Base-by-base conservation (phyloP, 495 filamentous ascomycete genomes). In the Aspergillus affinis region DNA sequence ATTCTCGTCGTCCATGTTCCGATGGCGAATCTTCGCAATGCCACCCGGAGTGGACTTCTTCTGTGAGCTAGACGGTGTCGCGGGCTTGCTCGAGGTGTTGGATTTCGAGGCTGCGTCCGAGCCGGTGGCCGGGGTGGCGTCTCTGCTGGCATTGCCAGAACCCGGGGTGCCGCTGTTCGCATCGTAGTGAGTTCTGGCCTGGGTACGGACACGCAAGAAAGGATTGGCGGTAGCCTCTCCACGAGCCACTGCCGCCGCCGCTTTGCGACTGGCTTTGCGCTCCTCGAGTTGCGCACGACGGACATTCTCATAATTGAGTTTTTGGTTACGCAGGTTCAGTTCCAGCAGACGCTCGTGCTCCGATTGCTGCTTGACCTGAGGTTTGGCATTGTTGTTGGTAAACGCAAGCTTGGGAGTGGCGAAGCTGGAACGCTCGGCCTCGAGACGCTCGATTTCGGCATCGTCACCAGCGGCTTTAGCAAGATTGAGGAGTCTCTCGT, bases 251-350 rank as follows among this genome's bases (percentile, higher is more conserved):
- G 81, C 84, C 13, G 78, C 80, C 20, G 84, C 71, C 12, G 79
- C 82, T 64, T 86, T 80, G 27, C 85, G 81, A n/a, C 82, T 81
- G 12, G 81, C 82, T 47, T 82, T 82, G 17, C 87, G 81, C 77
- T 98, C 93, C 61, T 84, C 85, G 21, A 94, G 75, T 71, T 96
- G 90, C 6, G 93, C 92, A 71, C 89, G 88, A 53, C 93, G 90
- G 8, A 96, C 86, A 20, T 88, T 85, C 63, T 95, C 89, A 17
- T 84, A 80, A 66, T 96, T 96, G 61, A 84, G 82, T 55, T 85
- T 85, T 50, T 92, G 88, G 75, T 94, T 94, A 63, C 86, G 84
- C 3, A 81, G 73, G 73, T 97, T 97, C 67, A 93, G 69, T 46
- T 84, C 78, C 15, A 88, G 87, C 9, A 97, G 80, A 41, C 87